phyloP scores from a whole-genome alignment of 2,329 filamentous ascomycete species.

The Clarireedia sp. region DNA sequence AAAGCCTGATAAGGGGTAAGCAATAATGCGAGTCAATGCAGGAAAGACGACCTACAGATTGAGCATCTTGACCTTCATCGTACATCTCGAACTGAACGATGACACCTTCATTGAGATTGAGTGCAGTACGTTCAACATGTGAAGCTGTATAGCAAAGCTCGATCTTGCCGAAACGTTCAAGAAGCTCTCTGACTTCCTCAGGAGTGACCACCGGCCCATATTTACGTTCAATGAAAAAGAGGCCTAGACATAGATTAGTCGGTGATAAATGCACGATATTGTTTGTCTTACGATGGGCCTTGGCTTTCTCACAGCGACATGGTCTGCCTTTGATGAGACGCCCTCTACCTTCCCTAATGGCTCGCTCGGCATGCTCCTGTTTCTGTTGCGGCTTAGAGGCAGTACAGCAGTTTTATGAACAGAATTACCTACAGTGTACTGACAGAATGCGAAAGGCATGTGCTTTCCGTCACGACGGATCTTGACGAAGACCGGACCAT shows the following conservation, averaged over 20 bases:
- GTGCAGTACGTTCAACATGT: constrained; percentile 20
- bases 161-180: constrained; percentile 39
- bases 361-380: constrained; percentile 40
- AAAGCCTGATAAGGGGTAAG: constrained; percentile 20
- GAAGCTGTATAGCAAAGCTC: constrained; percentile 20
- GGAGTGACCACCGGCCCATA: constrained; percentile 33
- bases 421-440: constrained; percentile 46
- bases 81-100: constrained; percentile 45
- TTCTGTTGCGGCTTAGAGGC: constrained; percentile 31
- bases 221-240: constrained; percentile 40
- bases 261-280: background rate
- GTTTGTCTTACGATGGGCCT: constrained; percentile 45
- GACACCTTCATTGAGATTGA: constrained; percentile 31
- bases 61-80: constrained; percentile 42
- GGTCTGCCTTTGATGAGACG: constrained; percentile 45
- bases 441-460: constrained; percentile 58
- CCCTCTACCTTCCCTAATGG: constrained; percentile 40
- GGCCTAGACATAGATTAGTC: constrained; percentile 32
- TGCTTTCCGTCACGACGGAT: constrained; percentile 50
- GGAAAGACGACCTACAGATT: constrained; percentile 34
- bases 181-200: constrained; percentile 37
- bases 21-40: background rate
- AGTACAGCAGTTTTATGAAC: background rate
- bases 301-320: constrained; percentile 52
- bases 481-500: constrained; percentile 53